Base-by-base conservation (phyloP, 2,329 filamentous ascomycete species). In the Fusarium armeniacum region DNA sequence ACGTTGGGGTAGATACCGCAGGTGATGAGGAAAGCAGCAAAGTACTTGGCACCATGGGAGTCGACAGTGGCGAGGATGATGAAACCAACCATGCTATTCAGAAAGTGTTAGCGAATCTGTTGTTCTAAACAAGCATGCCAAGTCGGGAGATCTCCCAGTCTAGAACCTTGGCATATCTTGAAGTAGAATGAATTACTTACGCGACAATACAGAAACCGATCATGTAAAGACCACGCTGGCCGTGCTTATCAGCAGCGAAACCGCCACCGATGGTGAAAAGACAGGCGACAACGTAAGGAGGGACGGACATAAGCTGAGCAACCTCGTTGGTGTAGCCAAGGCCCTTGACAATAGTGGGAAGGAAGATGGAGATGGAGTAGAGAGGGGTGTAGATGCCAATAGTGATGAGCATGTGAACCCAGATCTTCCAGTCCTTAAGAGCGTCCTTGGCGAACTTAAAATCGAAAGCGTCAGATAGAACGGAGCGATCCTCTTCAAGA, bases 361-460 rank as follows among this genome's bases (percentile, higher is more conserved):
- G 72, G 70, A 81, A 81, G 50, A 79, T 76, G 30, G 75, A 77
- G 71, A 80, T 77, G 65, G 78, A 80, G 72, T 81, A 81, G 20
- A 81, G 76, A 7, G 79, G 79, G 6, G 77, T 80, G 68, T 79
- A 80, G 61, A 81, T 87, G 53, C 89, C 85, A 65, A 90, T 88
- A 78, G 90, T 91, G 79, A 87, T 88, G 56, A 86, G 59, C 73
- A 91, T 86, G 64, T 91, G 81, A 11, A 85, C 78, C 74, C 81
- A 84, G 49, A 84, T 83, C 77, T 84, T 83, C 83, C 86, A 88
- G 78, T 89, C 88, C 66, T 83, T 82, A 55, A 91, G 73, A 18
- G 90, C 89, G 47, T 87, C 80, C 73, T 78, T 80, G 52, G 86
- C 77, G 49, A 84, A 90, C 69, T 84, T 84, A 62, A 86, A 77